These are phyloP conservation scores for Corymbia maculata DNA, from an alignment of 345 rosid genomes.

Conservation along the genomic window DNA sequence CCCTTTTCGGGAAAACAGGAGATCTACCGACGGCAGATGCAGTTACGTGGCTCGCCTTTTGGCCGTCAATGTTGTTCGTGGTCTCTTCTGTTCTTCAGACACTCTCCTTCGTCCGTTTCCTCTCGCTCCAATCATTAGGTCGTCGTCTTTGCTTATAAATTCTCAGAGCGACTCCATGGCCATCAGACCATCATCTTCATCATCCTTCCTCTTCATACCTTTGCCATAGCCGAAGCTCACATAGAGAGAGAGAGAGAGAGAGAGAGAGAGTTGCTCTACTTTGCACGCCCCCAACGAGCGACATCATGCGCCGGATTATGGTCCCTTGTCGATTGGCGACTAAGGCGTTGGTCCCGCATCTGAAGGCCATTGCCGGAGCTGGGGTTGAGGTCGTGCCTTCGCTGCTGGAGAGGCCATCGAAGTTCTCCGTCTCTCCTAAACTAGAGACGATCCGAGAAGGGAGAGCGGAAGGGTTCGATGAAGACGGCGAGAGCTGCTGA, in stretches of 20 bases:
- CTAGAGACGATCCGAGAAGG: slow-evolving; percentile 39
- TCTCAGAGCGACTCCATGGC: background rate
- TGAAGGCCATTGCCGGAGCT: background rate
- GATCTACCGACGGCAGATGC: background rate
- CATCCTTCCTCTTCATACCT: background rate
- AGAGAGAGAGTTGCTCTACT: background rate
- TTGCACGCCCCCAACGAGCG: background rate
- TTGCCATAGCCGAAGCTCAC: background rate
- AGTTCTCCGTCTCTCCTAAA: slow-evolving; percentile 16
- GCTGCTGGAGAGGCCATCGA: slow-evolving; percentile 7
- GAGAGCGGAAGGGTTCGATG: slow-evolving; percentile 15
- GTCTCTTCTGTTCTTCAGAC: background rate
- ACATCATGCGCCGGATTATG: background rate
- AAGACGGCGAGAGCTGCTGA: background rate
- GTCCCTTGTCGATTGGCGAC: background rate
- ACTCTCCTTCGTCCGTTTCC: background rate
- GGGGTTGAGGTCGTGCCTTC: slow-evolving; percentile 32
- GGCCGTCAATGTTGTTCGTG: background rate
- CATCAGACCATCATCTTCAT: background rate
- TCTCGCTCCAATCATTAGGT: background rate
- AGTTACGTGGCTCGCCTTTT: background rate
- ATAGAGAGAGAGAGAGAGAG: background rate
- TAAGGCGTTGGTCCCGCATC: slow-evolving; percentile 5
- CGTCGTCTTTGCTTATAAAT: background rate
- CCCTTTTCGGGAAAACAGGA: background rate